phyloP scores from a whole-genome alignment of 148 eudicot genomes.

The Spergularia marina region DNA sequence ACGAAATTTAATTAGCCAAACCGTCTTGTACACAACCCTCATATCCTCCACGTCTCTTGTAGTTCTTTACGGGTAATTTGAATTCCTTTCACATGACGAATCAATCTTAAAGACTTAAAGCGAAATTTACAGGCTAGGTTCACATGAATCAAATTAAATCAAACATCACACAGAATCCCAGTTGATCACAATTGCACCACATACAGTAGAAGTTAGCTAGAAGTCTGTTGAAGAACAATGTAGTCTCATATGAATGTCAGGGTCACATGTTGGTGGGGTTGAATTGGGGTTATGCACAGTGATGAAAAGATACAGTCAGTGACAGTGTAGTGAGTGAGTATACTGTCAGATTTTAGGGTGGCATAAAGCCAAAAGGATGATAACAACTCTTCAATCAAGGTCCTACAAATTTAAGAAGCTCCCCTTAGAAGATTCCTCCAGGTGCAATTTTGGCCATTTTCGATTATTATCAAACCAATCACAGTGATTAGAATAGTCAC shows the following conservation, averaged over 20 bases:
- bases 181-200: background rate
- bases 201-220: background rate
- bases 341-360: slow-evolving; percentile 28
- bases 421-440: slow-evolving; percentile 26
- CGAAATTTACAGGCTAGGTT: no score
- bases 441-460: background rate
- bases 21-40: no score
- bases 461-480: no score
- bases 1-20: no score
- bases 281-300: slow-evolving; percentile 1
- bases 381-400: slow-evolving; percentile 19
- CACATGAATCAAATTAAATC: no score
- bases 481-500: no score
- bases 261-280: slow-evolving; percentile 31
- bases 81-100: no score
- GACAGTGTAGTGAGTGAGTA: slow-evolving; percentile 8
- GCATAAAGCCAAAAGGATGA: slow-evolving; percentile 31
- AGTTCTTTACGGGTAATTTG: no score
- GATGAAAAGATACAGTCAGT: background rate
- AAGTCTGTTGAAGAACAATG: background rate
- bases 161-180: background rate
- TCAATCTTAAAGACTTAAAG: no score
- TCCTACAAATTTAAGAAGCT: slow-evolving; percentile 27
- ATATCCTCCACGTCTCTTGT: no score
- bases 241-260: slow-evolving; percentile 17